Conservation (phyloP, 805 yeast genomes). For the Wickerhamiella allomyrinae region DNA sequence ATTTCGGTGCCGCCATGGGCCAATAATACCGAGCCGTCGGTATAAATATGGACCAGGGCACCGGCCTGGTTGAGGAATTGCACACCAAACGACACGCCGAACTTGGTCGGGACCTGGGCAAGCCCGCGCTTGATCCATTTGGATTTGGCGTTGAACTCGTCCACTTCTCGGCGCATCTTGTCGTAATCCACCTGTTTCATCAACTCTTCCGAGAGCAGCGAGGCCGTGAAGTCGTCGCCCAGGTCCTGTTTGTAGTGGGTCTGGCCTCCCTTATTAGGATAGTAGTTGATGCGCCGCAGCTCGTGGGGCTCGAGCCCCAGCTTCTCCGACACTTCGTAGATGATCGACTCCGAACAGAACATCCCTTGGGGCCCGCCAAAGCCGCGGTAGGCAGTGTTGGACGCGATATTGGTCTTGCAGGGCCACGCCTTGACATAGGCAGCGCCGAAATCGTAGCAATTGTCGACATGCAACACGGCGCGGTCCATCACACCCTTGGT, state of each 20-base stretch:
- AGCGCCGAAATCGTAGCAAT: constrained; percentile 32
- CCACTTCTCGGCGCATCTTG: constrained; percentile 26
- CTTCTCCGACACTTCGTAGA: constrained; percentile 29
- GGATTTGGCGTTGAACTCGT: constrained; percentile 27
- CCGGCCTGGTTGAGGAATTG: constrained; percentile 34
- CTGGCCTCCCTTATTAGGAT: constrained; percentile 19
- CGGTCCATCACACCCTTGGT: constrained; percentile 37
- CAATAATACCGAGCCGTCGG: constrained; percentile 33
- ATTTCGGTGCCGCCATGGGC: constrained; percentile 38
- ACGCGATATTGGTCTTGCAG: constrained; percentile 33
- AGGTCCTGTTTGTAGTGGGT: constrained; percentile 32
- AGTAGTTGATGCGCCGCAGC: constrained; percentile 29
- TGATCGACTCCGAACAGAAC: constrained; percentile 31
- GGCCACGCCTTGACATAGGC: constrained; percentile 28
- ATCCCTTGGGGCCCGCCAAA: constrained; percentile 40
- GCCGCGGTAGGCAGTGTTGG: constrained; percentile 37
- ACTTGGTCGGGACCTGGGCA: constrained; percentile 34
- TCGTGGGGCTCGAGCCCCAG: constrained; percentile 29
- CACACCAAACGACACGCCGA: constrained; percentile 36
- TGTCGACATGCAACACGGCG: constrained; percentile 32
- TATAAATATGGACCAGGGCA: constrained; percentile 33
- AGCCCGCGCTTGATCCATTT: constrained; percentile 36
- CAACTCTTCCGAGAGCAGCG: constrained; percentile 26
- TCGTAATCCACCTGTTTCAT: constrained; percentile 26
- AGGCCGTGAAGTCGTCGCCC: constrained; percentile 29